Conservation (phyloP, 2,329 filamentous ascomycete species). For the Malbranchea cinnamomea region DNA sequence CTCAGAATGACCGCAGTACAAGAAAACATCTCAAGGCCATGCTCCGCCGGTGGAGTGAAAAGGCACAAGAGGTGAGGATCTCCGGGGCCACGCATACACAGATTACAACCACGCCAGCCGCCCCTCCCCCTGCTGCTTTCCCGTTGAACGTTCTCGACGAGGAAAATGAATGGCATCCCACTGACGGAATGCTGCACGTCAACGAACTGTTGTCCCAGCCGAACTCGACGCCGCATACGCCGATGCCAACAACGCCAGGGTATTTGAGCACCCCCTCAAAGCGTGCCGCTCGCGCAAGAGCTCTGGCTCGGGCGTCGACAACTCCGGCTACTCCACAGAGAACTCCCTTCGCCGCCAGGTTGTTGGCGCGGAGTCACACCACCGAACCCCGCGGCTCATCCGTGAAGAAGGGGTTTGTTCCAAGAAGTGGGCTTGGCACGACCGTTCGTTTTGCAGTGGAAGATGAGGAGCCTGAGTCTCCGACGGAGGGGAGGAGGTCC, state of each 20-base stretch:
- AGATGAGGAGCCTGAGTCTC: conserved; percentile 28
- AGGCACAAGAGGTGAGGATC: conserved; percentile 21
- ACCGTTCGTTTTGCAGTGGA: conserved; percentile 25
- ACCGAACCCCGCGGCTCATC: conserved; percentile 12
- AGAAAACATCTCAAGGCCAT: conserved; percentile 41
- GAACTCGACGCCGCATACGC: conserved; percentile 20
- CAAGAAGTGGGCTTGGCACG: conserved; percentile 14
- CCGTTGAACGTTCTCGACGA: conserved; percentile 10
- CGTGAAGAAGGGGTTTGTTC: too few relatives aligned
- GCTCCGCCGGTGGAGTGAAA: conserved; percentile 40
- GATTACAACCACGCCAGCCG: conserved; percentile 4
- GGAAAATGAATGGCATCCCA: conserved; percentile 19
- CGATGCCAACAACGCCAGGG: conserved; percentile 27
- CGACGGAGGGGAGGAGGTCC: conserved; percentile 24
- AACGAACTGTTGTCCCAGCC: conserved; percentile 20
- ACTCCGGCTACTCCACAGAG: conserved; percentile 30
- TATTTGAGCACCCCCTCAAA: conserved; percentile 33
- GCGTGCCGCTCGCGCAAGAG: conserved; percentile 27
- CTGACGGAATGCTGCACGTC: conserved; percentile 23
- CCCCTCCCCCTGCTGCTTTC: too few relatives aligned
- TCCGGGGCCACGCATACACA: conserved; percentile 16
- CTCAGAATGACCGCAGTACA: conserved; percentile 37
- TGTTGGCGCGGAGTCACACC: conserved; percentile 14
- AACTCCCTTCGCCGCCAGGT: conserved; percentile 29
- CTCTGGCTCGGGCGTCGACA: conserved; percentile 28